These are phyloP conservation scores for Blastocystis hominis DNA, from an alignment of 352 stramenopile genomes.

Conservation along the genomic window DNA sequence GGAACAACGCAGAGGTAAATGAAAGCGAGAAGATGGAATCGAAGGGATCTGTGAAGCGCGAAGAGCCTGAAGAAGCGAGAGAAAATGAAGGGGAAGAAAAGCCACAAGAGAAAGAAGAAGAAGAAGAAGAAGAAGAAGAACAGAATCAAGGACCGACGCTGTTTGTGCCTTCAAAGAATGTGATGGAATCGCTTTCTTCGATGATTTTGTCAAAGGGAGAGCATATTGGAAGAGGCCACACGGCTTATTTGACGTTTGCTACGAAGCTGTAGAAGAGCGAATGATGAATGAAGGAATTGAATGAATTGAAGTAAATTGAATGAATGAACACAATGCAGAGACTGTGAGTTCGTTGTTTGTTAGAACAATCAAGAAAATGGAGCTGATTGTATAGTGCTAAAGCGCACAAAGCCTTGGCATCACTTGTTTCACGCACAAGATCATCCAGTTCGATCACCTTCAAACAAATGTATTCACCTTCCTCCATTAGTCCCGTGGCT, in stretches of 20 bases:
- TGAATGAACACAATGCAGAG: neutral
- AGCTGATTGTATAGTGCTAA: conserved; percentile 35
- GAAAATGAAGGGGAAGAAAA: neutral
- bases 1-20: neutral
- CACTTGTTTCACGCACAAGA: neutral
- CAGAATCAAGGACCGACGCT: neutral
- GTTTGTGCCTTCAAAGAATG: conserved; percentile 31
- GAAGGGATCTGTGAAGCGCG: neutral
- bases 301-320: neutral
- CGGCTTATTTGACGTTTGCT: conserved; percentile 53
- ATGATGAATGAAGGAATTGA: neutral
- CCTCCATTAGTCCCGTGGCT: conserved; percentile 38
- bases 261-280: conserved; percentile 41
- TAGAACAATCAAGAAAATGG: conserved; percentile 32
- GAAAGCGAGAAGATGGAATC: neutral
- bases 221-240: conserved; percentile 53
- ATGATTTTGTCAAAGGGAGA: conserved; percentile 41
- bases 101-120: neutral
- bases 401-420: conserved; percentile 48
- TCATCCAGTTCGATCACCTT: conserved; percentile 39
- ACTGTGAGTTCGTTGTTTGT: neutral
- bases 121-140: neutral
- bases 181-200: neutral
- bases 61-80: neutral
- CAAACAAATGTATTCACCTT: conserved; percentile 53